A percentile compares a stretch with the other conserved stretches of the same genome.
phyloP scores from a whole-genome alignment of 768 basidiomycete genomes.

The Royoungia palumana region DNA sequence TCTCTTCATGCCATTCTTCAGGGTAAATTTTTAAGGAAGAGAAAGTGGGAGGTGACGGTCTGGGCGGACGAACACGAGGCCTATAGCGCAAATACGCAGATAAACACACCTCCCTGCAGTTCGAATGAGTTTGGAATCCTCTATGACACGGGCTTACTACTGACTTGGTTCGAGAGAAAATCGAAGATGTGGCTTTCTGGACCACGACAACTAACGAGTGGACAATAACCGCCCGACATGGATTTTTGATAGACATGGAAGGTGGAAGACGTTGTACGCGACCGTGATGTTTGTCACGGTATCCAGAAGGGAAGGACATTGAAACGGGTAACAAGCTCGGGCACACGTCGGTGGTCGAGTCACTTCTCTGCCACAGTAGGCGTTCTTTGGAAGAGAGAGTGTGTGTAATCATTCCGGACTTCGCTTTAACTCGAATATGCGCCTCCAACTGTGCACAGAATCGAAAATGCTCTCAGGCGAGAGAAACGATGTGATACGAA shows the following conservation, averaged over 20 bases:
- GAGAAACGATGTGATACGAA: conserved; percentile 6
- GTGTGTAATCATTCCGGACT: conserved; percentile 3
- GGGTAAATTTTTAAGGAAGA: conserved; percentile 26
- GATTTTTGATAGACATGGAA: conserved; percentile 26
- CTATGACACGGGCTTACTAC: conserved; percentile 1
- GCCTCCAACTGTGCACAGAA: conserved; percentile 22
- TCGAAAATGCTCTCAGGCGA: background rate
- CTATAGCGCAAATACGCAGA: conserved; percentile 25
- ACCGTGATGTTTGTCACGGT: conserved; percentile 20
- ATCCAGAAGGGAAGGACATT: conserved; percentile 27
- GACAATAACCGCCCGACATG: conserved; percentile 23
- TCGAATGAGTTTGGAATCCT: conserved; percentile 1
- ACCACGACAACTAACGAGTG: conserved; percentile 27
- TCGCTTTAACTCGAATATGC: conserved; percentile 17
- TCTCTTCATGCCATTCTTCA: conserved; percentile 34
- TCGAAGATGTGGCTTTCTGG: conserved; percentile 9
- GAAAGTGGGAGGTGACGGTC: conserved; percentile 25
- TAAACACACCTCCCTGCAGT: conserved; percentile 20
- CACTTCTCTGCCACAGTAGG: conserved; percentile 20
- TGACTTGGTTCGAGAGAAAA: conserved; percentile 26
- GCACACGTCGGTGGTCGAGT: conserved; percentile 13
- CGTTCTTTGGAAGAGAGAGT: conserved; percentile 25
- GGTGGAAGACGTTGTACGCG: conserved; percentile 28
- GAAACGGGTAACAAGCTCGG: conserved; percentile 30
- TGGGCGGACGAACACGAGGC: conserved; percentile 31